Evolutionary conservation across 306 rosid species (phyloP).

Genomic region (Cicer judaicum): DNA sequence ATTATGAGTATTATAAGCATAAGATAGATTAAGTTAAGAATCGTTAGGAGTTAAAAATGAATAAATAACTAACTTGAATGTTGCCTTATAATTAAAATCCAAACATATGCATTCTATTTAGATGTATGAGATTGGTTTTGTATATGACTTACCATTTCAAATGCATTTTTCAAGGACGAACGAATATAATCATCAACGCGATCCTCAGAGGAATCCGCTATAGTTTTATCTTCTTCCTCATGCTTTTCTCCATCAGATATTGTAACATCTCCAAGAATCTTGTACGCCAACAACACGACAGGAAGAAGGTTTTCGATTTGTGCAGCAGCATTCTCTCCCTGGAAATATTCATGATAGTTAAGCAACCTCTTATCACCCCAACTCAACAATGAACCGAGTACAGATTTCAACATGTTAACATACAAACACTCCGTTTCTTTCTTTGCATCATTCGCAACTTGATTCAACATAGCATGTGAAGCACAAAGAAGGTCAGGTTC

Average conservation of each 20-base stretch:
- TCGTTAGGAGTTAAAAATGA: background rate
- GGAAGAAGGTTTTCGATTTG: conserved; percentile 88
- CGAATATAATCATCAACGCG: conserved; percentile 69
- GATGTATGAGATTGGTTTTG: background rate
- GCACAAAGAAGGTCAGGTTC: conserved; percentile 85
- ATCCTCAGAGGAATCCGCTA: conserved; percentile 54
- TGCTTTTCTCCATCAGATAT: conserved; percentile 49
- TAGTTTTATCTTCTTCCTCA: conserved; percentile 44
- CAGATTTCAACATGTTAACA: conserved; percentile 60
- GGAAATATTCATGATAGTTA: conserved; percentile 71
- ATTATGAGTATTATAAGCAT: background rate
- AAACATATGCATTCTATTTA: conserved; percentile 3
- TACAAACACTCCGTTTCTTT: conserved; percentile 60
- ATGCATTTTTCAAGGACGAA: conserved; percentile 62
- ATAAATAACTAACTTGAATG: background rate
- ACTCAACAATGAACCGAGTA: conserved; percentile 60
- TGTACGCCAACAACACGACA: conserved; percentile 63
- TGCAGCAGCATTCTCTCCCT: conserved; percentile 50
- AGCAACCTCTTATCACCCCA: conserved; percentile 83
- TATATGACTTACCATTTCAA: conserved; percentile 58
- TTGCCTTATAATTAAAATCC: no score
- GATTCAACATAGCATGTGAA: conserved; percentile 71
- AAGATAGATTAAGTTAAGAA: background rate
- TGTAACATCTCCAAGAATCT: conserved; percentile 57
- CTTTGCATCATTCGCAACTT: conserved; percentile 72